Conservation (phyloP, 1,139 yeast genomes). For the Tardiomyces digboiensis region DNA sequence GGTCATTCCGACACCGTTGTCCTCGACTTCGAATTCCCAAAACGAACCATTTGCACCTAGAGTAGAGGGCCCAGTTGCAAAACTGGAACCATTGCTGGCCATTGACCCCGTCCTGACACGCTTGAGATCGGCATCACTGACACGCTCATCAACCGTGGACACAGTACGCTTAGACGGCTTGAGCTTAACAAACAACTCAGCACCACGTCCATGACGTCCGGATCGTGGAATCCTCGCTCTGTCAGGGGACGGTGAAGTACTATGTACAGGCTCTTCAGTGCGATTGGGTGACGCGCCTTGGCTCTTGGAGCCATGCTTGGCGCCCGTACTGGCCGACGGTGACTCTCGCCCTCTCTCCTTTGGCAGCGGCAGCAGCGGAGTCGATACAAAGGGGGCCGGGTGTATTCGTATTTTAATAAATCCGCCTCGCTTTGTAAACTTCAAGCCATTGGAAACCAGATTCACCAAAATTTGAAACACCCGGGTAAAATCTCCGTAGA, state of each 20-base stretch:
- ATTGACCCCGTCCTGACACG: neutral
- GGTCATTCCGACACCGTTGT: constrained; percentile 91
- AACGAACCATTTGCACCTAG: neutral
- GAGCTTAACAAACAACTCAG: neutral
- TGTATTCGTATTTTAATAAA: constrained; percentile 54
- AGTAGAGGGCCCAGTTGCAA: neutral
- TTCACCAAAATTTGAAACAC: constrained; percentile 91
- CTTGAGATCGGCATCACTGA: neutral
- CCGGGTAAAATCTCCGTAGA: constrained; percentile 80
- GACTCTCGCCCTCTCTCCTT: constrained; percentile 1
- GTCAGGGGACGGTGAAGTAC: neutral
- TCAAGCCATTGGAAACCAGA: constrained; percentile 77
- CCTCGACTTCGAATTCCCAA: constrained; percentile 54
- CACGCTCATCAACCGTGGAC: neutral
- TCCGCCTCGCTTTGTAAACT: constrained; percentile 89
- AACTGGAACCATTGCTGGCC: neutral
- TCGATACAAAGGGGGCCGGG: constrained; percentile 18
- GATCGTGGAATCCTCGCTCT: neutral
- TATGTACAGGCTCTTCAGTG: neutral
- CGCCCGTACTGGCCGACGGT: neutral
- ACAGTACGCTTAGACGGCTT: neutral
- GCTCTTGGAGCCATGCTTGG: too few relatives aligned
- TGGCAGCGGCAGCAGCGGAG: constrained; percentile 55
- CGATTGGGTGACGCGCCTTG: too few relatives aligned
- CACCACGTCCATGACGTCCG: neutral